Base-by-base conservation (phyloP, 805 yeast genomes). In the Pichia cabralensis region DNA sequence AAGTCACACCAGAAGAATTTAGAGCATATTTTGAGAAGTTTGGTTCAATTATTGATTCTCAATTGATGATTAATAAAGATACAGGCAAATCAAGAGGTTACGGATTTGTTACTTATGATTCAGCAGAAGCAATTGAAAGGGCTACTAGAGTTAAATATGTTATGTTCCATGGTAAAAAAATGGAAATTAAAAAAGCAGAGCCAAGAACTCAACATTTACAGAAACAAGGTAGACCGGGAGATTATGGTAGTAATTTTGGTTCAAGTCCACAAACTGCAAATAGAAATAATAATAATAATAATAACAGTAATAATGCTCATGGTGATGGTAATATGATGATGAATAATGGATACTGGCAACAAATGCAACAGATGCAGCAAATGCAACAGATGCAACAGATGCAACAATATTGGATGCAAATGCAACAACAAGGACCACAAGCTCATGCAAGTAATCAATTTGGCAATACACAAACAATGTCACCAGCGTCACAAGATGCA, bases 1-100 rank as follows among this genome's bases (percentile, higher is more conserved):
- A 84, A 53, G 95, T 88, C 34, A 85, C 86, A 43, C 96, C 94
- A 48, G 73, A 73, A 44, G 96, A 88, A 45, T 92, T 89, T 59
- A 80, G 79, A 55, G 77, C 72, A 33, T 86, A 82, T 58, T 89
- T 89, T 53, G 73, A 82, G 36, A 80, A 80, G 59, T 89, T 79
- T 58, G 97, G 96, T 47, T 74, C 76, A 27, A 88, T 89, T 39
- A 81, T 89, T 48, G 97, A 92, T 60, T 95, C 96, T 33, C 96
- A 88, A 61, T 71, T 89, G 46, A 89, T 89, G 98, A 73, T 89
- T 47, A 96, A 89, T 59, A 92, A 89, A 60, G 96, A 88, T 56
- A 83, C 96, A 4, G 96, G 97, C 40, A 75, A 94, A 52, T 85
- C 96, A 3, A 74, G 97, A 63, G 98, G 98, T 18, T 89, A 86